These are phyloP conservation scores for Panus rudis DNA, from an alignment of 768 basidiomycete genomes.

Conservation along the genomic window DNA sequence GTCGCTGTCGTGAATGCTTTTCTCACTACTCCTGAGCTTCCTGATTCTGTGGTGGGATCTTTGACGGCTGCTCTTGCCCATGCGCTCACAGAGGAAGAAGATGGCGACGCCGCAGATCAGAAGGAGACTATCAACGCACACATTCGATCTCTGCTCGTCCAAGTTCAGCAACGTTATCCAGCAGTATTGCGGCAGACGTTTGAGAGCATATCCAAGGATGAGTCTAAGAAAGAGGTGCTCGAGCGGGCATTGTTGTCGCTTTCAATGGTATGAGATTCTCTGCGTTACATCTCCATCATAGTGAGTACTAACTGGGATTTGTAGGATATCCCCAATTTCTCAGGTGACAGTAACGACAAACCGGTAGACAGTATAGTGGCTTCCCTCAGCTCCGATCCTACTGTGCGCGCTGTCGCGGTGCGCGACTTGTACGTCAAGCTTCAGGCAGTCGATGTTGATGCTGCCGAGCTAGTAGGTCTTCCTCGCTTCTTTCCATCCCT, in stretches of 20 bases:
- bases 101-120: background rate
- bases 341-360: background rate
- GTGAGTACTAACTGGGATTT: background rate
- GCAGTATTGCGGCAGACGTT: constrained; percentile 37
- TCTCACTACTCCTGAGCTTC: constrained; percentile 21
- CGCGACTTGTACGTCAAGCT: constrained; percentile 43
- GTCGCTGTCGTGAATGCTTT: constrained; percentile 24
- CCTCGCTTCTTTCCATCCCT: background rate
- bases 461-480: constrained; percentile 37
- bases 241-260: constrained; percentile 55
- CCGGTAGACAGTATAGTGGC: constrained; percentile 37
- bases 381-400: constrained; percentile 55
- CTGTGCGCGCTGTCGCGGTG: constrained; percentile 53
- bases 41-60: constrained; percentile 14
- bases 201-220: constrained; percentile 28
- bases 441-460: constrained; percentile 20
- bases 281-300: background rate
- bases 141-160: constrained; percentile 35
- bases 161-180: constrained; percentile 62
- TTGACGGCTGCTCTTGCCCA: constrained; percentile 11
- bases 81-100: constrained; percentile 7
- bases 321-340: constrained; percentile 7
- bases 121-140: constrained; percentile 4
- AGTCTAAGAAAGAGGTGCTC: constrained; percentile 31
- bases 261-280: constrained; percentile 37